Base-by-base conservation (phyloP, 2,329 filamentous ascomycete genomes). In the Byssothecium circinans region DNA sequence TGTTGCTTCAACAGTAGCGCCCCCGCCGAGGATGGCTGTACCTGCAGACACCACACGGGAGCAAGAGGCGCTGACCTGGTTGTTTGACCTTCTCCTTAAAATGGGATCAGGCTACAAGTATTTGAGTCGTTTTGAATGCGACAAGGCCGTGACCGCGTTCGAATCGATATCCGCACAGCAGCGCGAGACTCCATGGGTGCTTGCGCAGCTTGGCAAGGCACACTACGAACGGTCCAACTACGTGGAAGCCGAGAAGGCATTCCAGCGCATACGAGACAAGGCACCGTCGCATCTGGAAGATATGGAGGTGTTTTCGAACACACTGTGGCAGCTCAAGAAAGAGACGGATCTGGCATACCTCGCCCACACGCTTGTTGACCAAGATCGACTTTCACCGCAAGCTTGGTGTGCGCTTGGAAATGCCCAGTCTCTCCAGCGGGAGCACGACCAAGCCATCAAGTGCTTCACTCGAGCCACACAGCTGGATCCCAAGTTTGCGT, bases 271-370 rank as follows among this genome's bases (percentile, higher is more conserved):
- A 56, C 85, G 90, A 41, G 82, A 86, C 25, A 79, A 94, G 57
- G 86, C 89, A 11, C 92, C 92, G 1, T 88, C 89, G 1, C 84
- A 89, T 3, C 79, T 95, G 36, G 88, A 95, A 65, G 91, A 96
- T 64, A 96, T 97, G 91, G 94, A 99, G 67, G 86, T 97, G 29
- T 99, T 96, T 73, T 97, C 92, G 12, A 99, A 94, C 0, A 87
- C 95, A n/a, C 80, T 99, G n/a, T 99, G 95, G 94, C 91, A 96
- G 70, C 76, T 96, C 53, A 96, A 95, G 71, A 86, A 88, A 54
- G 92, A 96, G 65, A 88, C 91, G 0, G 89, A 96, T 52, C 79
- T 99, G 18, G 91, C 92, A 0, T 95, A 94, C 71, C 79, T 99
- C 22, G 90, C 92, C 0, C 92, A 97, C 64, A 89, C 95, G 62